These are phyloP conservation scores for Oldenlandia corymbosa DNA, from an alignment of 257 asterid species.

Conservation along the genomic window DNA sequence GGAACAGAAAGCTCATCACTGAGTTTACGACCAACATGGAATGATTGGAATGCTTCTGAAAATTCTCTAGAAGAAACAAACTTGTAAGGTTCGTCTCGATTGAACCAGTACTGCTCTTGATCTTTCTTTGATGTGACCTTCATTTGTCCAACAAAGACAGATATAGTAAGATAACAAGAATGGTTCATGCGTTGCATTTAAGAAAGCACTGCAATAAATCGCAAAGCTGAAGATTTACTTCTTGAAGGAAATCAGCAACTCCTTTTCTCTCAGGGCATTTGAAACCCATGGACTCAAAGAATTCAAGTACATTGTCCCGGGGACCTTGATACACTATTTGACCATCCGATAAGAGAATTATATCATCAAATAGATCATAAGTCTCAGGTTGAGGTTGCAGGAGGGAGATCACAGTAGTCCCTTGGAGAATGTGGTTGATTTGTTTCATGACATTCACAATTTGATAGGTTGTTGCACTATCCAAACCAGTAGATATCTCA, in stretches of 20 bases:
- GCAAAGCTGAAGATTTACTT: constrained; percentile 1
- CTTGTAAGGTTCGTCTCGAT: constrained; percentile 5
- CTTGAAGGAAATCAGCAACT: constrained; percentile 60
- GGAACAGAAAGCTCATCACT: constrained; percentile 17
- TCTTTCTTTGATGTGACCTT: constrained; percentile 24
- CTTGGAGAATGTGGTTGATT: constrained; percentile 50
- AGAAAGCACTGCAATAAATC: no score
- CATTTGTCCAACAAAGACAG: not conserved
- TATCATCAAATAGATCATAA: constrained; percentile 71
- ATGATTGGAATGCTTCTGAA: constrained; percentile 17
- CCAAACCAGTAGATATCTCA: constrained; percentile 85
- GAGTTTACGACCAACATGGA: constrained; percentile 14
- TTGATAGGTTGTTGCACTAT: constrained; percentile 79
- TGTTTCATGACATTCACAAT: constrained; percentile 63
- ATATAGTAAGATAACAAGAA: no score
- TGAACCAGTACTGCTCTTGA: constrained; percentile 18
- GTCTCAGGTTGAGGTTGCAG: constrained; percentile 94
- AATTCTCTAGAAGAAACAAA: constrained; percentile 8
- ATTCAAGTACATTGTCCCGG: constrained; percentile 51
- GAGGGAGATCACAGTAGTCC: constrained; percentile 65
- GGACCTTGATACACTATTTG: constrained; percentile 80
- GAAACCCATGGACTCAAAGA: constrained; percentile 65
- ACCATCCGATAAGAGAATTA: constrained; percentile 76
- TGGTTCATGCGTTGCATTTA: not conserved
- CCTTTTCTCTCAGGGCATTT: constrained; percentile 73